These are phyloP conservation scores for Arthrinium phaeospermum DNA, from an alignment of 2,329 filamentous ascomycete genomes.

Conservation along the genomic window DNA sequence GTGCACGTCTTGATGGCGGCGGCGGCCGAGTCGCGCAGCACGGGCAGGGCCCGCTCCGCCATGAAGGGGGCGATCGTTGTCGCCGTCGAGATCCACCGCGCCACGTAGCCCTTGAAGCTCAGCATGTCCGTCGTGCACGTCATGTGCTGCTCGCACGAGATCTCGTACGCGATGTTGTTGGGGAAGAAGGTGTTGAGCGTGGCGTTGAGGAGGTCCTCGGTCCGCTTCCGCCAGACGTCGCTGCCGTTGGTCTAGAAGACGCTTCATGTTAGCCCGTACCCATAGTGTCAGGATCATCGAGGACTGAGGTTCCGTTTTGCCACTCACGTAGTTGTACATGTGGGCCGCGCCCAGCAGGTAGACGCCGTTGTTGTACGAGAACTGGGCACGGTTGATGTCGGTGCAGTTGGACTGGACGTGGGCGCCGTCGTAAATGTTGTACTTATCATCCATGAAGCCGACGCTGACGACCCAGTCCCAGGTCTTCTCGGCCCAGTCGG, in stretches of 20 bases:
- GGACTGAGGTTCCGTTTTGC: background rate
- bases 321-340: constrained; percentile 50
- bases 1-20: constrained; percentile 46
- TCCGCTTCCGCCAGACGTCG: constrained; percentile 51
- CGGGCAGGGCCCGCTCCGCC: constrained; percentile 40
- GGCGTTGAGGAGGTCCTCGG: constrained; percentile 52
- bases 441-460: constrained; percentile 53
- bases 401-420: constrained; percentile 52
- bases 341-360: constrained; percentile 51
- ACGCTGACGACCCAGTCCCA: constrained; percentile 60
- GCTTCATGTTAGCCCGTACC: background rate
- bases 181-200: constrained; percentile 57
- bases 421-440: constrained; percentile 56
- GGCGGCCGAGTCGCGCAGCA: constrained; percentile 45
- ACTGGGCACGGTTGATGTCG: constrained; percentile 55
- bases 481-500: constrained; percentile 62
- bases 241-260: constrained; percentile 43
- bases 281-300: too few relatives aligned
- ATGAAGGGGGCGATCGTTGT: constrained; percentile 48
- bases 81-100: constrained; percentile 55
- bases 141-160: constrained; percentile 55
- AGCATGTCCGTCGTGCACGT: constrained; percentile 63
- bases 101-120: constrained; percentile 64
- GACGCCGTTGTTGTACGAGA: constrained; percentile 59
- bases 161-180: constrained; percentile 56